phyloP scores from a whole-genome alignment of 768 basidiomycete species.

The Pisolithus marmoratus region DNA sequence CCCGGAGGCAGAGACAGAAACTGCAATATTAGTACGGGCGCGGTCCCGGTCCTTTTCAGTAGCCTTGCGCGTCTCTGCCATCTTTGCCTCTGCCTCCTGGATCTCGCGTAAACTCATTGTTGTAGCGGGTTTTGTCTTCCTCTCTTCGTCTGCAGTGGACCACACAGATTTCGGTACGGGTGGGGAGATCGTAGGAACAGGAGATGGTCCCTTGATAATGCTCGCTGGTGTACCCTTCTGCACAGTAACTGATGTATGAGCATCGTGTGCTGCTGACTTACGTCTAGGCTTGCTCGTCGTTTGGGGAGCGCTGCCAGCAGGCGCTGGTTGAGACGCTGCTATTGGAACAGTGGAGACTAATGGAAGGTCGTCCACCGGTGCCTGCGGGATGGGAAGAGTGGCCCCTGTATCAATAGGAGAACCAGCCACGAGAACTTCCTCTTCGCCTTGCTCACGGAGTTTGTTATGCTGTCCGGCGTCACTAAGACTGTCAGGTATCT shows the following conservation, averaged over 20 bases:
- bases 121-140: slow-evolving; percentile 42
- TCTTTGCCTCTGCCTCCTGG: slow-evolving; percentile 87
- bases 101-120: slow-evolving; percentile 85
- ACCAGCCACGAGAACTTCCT: slow-evolving; percentile 11
- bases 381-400: slow-evolving; percentile 10
- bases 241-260: slow-evolving; percentile 16
- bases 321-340: slow-evolving; percentile 2
- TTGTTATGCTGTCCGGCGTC: slow-evolving; percentile 58
- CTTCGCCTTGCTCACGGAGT: slow-evolving; percentile 38
- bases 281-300: slow-evolving; percentile 19
- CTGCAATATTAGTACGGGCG: slow-evolving; percentile 36
- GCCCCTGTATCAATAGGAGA: slow-evolving; percentile 12
- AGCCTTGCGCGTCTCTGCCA: slow-evolving; percentile 68
- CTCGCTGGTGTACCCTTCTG: slow-evolving; percentile 11
- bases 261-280: slow-evolving; percentile 23
- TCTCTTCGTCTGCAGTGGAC: slow-evolving; percentile 64
- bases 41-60: slow-evolving; percentile 70
- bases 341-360: neutral
- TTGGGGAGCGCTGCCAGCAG: slow-evolving; percentile 11
- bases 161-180: slow-evolving; percentile 50
- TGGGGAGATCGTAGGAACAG: slow-evolving; percentile 15
- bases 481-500: slow-evolving; percentile 42
- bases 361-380: slow-evolving; percentile 11
- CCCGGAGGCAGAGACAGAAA: slow-evolving; percentile 30
- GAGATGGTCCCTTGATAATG: slow-evolving; percentile 17